These are phyloP conservation scores for Solanum arcanum DNA, from an alignment of 257 asterid genomes.

Conservation along the genomic window DNA sequence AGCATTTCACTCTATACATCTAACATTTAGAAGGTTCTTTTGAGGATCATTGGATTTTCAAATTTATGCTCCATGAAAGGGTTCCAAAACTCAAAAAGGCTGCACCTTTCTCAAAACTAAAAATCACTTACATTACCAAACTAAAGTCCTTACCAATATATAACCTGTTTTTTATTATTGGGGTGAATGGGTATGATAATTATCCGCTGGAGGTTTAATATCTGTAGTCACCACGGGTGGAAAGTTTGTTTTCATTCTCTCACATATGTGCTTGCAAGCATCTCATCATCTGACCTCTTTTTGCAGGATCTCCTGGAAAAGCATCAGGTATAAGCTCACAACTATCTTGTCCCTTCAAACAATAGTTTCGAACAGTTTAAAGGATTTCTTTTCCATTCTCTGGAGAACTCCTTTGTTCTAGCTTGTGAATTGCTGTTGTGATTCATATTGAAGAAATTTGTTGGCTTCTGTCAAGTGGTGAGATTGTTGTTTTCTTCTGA, in stretches of 20 bases:
- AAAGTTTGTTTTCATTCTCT: not conserved
- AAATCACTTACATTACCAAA: not conserved
- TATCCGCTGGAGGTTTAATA: not conserved
- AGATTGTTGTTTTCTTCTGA: constrained; percentile 13
- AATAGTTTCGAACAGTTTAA: not conserved
- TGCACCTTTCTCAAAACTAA: not conserved
- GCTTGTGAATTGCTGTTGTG: not conserved
- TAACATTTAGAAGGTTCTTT: not conserved
- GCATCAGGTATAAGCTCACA: constrained; percentile 8
- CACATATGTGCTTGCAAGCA: constrained; percentile 1
- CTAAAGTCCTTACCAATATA: not conserved
- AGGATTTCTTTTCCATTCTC: not conserved
- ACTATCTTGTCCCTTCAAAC: not conserved
- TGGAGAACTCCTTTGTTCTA: not conserved
- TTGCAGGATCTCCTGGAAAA: constrained; percentile 35
- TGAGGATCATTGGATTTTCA: not conserved
- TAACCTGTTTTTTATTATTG: not conserved
- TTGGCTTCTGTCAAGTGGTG: constrained; percentile 7
- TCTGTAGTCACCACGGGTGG: not conserved
- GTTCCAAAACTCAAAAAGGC: not conserved
- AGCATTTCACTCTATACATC: not conserved
- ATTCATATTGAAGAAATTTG: constrained; percentile 12
- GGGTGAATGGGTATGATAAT: not conserved
- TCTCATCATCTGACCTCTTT: constrained; percentile 12
- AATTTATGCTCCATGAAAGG: not conserved